Base-by-base conservation (phyloP, 2,329 filamentous ascomycete genomes). In the Aureobasidium melanogenum region DNA sequence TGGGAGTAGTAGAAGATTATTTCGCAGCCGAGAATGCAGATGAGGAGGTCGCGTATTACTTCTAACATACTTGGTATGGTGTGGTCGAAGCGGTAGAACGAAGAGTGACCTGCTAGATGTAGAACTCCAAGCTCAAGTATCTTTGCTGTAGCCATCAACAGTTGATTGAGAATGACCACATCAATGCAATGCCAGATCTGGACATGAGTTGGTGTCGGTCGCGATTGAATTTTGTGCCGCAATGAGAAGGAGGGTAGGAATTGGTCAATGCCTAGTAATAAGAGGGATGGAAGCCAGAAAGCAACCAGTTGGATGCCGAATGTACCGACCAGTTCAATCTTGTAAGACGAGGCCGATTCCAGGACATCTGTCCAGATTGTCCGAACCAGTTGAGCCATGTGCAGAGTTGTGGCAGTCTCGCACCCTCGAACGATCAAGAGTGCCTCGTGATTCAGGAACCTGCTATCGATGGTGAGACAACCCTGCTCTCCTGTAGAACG, bases 1-100 rank as follows among this genome's bases (percentile, higher is more conserved):
- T 63, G 62, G 2, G 47, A 30, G n/a, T 63, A 63, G 57, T 63
- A 63, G 28, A 63, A 63, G 12, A 63, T 46, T 24, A 61, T 24
- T 24, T 63, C 62, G 24, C 55, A 52, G 26, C 26, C 36, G 1
- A 63, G 22, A 1, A 57, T n/a, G 19, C 38, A 54, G 5, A 61
- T 6, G 28, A 36, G 9, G 3, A 51, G 9, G 34, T 61, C 48
- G n/a, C 47, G 22, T 8, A 28, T 3, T 9, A 63, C 15, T 28
- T 63, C 62, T 14, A 5, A 19, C 5, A 32, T 1, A n/a, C 56
- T 15, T 1, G 62, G 57, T 1, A 61, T 19, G 22, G 8, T 15
- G 22, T 22, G 0, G 22, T 60, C 44, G 50, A 63, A 51, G 28
- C 57, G 57, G 24, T 55, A 61, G 15, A 54, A 32, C 3, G 57